Percentiles rank a stretch among this genome's conserved stretches.
phyloP scores from a whole-genome alignment of 441 rosid genomes.

The Manihot esculenta region DNA sequence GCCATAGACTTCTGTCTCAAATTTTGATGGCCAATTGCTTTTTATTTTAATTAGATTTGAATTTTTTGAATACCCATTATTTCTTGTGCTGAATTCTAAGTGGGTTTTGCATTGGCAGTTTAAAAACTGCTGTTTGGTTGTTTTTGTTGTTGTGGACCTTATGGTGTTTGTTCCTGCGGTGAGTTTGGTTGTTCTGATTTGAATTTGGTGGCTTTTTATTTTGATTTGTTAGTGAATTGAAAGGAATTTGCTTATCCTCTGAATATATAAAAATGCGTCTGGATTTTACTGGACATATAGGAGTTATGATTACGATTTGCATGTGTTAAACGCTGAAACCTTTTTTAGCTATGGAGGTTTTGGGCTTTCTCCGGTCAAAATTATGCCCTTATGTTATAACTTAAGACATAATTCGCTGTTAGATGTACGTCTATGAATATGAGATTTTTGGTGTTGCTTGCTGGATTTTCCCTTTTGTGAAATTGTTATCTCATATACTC shows the following conservation, averaged over 20 bases:
- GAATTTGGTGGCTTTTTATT: slow-evolving; percentile 3
- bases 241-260: slow-evolving; percentile 5
- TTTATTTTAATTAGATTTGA: slow-evolving; percentile 17
- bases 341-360: slow-evolving; percentile 1
- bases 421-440: not conserved
- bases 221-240: slow-evolving; percentile 8
- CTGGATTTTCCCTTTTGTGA: not conserved
- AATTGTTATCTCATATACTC: slow-evolving; percentile 4
- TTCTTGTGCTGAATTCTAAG: slow-evolving; percentile 18
- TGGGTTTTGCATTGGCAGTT: slow-evolving; percentile 27
- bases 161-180: slow-evolving; percentile 1
- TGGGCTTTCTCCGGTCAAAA: slow-evolving; percentile 15
- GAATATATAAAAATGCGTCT: slow-evolving; percentile 6
- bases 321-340: slow-evolving; percentile 18
- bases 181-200: slow-evolving; percentile 23
- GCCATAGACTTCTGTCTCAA: not conserved
- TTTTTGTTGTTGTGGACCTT: slow-evolving; percentile 1
- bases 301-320: slow-evolving; percentile 6
- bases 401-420: not conserved
- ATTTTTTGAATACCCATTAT: slow-evolving; percentile 19
- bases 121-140: slow-evolving; percentile 9
- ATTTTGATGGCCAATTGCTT: slow-evolving; percentile 4
- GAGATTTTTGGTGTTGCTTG: not conserved
- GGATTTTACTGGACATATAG: not conserved
- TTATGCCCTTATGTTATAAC: slow-evolving; percentile 1